These are phyloP conservation scores for Cardamine occulta DNA, from an alignment of 345 rosid genomes.

Conservation along the genomic window DNA sequence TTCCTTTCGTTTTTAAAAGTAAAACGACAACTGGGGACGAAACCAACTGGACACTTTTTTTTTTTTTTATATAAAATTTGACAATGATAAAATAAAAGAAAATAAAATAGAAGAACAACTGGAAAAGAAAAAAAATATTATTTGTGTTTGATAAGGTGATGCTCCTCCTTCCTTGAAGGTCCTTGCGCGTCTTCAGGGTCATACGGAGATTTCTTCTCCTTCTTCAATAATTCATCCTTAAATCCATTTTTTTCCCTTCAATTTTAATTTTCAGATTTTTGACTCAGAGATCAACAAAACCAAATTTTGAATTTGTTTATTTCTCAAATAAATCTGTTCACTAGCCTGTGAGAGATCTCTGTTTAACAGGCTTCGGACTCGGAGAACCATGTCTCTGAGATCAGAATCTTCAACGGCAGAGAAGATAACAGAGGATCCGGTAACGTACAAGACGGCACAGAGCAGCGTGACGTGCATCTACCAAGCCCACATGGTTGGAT, in stretches of 20 bases:
- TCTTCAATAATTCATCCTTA: constrained; percentile 10
- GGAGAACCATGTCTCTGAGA: constrained; percentile 23
- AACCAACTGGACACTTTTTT: constrained; percentile 16
- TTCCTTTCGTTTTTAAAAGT: neutral
- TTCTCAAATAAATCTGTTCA: neutral
- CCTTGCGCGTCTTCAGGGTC: constrained; percentile 5
- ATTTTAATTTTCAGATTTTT: neutral
- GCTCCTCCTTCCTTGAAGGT: constrained; percentile 11
- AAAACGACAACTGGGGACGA: constrained; percentile 26
- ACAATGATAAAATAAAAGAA: neutral
- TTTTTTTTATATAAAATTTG: neutral
- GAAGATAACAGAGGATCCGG: constrained; percentile 59
- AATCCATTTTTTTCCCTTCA: neutral
- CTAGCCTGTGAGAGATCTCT: neutral
- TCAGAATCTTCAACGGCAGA: constrained; percentile 40
- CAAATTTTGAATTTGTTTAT: neutral
- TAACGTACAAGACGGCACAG: constrained; percentile 55
- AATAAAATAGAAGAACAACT: constrained; percentile 20
- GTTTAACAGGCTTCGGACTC: neutral
- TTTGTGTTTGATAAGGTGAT: constrained; percentile 15
- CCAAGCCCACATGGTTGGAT: constrained; percentile 66
- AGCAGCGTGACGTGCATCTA: constrained; percentile 73
- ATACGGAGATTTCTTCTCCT: constrained; percentile 28
- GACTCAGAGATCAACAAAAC: neutral
- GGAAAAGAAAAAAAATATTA: neutral